Percentiles rank a stretch among this genome's conserved stretches.
These are phyloP conservation scores for Anethum foeniculum DNA, from an alignment of 140 eudicot species.

Conservation along the genomic window DNA sequence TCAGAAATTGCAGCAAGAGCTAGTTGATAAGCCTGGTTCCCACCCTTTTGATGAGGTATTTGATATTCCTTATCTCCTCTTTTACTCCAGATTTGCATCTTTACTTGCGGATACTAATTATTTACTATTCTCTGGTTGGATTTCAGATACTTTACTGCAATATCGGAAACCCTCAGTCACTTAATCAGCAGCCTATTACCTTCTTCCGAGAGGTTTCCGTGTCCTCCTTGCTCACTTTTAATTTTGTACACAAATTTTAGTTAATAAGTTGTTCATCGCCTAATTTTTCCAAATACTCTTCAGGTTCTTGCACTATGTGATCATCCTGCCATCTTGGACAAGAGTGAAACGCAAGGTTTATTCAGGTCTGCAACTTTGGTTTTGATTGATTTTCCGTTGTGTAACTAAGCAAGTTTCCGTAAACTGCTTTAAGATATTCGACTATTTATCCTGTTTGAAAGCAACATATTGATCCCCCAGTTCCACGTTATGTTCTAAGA, in stretches of 20 bases:
- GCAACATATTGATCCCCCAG: neutral
- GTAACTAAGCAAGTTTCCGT: neutral
- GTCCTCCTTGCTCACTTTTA: neutral
- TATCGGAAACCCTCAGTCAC: conserved; percentile 98
- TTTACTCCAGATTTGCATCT: neutral
- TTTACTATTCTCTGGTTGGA: neutral
- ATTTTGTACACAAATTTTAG: neutral
- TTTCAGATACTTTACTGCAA: conserved; percentile 88
- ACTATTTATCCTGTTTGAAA: neutral
- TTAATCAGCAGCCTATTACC: conserved; percentile 91
- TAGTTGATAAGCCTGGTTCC: conserved; percentile 67
- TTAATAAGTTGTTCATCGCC: neutral
- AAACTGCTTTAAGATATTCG: neutral
- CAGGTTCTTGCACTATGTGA: conserved; percentile 97
- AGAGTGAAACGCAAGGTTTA: conserved; percentile 80
- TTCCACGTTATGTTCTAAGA: neutral
- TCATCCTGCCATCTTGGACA: conserved; percentile 91
- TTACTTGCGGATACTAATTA: neutral
- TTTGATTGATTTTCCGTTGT: neutral
- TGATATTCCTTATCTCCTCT: neutral
- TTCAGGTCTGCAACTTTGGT: conserved; percentile 49
- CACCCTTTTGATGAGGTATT: conserved; percentile 91
- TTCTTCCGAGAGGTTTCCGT: conserved; percentile 84
- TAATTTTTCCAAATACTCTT: conserved; percentile 4
- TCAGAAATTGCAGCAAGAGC: conserved; percentile 79